Evolutionary conservation across 129 eudicot species (phyloP), one percentile per base, ranked within the genome.

Genomic region (Centrapalus pauciflorus): DNA sequence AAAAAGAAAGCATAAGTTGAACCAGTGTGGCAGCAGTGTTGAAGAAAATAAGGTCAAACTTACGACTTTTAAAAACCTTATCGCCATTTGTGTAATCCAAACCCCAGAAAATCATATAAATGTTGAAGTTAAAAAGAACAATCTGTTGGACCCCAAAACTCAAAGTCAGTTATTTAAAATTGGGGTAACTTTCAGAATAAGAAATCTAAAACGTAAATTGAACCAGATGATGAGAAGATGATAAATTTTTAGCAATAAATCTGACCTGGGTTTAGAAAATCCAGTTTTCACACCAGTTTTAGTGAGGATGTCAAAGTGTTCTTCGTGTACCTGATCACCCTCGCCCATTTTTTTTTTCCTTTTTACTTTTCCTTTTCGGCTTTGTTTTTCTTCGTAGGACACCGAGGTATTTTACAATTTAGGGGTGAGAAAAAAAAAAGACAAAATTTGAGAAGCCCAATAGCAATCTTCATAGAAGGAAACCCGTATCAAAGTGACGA

Each of bases 251-350:
- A 48, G 38, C 61, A 37, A 19, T 8, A 26, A 57, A 34, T 33
- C 25, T 45, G 24, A 81, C 98, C 96, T 92, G 77, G 95, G 83
- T 71, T 92, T 92, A 37, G 88, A 69, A 69, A 79, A 0, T 35
- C 96, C 98, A 38, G 96, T 88, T 79, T 81, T 85, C 5, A 79
- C 76, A 37, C 96, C 98, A 56, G 82, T 41, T 81, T 77, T 85
- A 13, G 90, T 86, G 64, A 92, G 85, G 46, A 88, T 81, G 24
- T 92, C 98, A 27, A 92, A 75, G 72, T 66, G 68, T 60, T 89
- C 96, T 72, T 70, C 71, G 1, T 73, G 58, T 37, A 26, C 7
- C 25, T 70, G 49, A 59, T 74, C 61, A 46, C 32, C 67, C 2
- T 74, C 26, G 41, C 67, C 73, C 79, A 74, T 74, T 26, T 48